Evolutionary conservation across 139 green algal species (phyloP).

Genomic region (Micractinium conductrix): DNA sequence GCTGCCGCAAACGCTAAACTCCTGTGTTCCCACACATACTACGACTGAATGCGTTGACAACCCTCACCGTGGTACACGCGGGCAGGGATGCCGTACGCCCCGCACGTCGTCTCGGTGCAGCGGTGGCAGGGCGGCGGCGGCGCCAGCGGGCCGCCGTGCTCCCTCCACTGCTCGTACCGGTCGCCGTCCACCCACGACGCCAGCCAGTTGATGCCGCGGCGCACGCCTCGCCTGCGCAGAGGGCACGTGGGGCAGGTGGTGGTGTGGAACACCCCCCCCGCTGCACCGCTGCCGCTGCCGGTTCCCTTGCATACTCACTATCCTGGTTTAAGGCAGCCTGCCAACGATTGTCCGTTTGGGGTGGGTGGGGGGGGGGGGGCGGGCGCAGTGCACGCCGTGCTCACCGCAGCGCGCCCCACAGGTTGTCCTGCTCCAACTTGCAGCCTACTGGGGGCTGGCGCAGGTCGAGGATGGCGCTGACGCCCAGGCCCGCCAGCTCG

Average conservation of each 20-base stretch:
- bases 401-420: not conserved
- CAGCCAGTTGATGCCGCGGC: not conserved
- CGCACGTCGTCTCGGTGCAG: constrained; percentile 17
- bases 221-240: not conserved
- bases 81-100: constrained; percentile 32
- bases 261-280: too few relatives aligned
- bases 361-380: too few relatives aligned
- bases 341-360: too few relatives aligned
- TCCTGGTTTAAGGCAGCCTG: too few relatives aligned
- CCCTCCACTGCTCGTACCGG: not conserved
- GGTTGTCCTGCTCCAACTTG: constrained; percentile 2
- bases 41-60: too few relatives aligned
- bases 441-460: constrained; percentile 21
- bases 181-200: not conserved
- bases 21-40: not conserved
- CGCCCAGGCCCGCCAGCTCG: not conserved
- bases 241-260: too few relatives aligned
- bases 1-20: too few relatives aligned
- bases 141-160: not conserved
- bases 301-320: too few relatives aligned
- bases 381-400: not conserved
- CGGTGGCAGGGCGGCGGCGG: constrained; percentile 14
- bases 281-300: too few relatives aligned
- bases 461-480: constrained; percentile 19
- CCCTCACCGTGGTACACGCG: constrained; percentile 40